Conservation (phyloP, 208 protist genomes). For the Leptomonas pyrrhocoris region DNA sequence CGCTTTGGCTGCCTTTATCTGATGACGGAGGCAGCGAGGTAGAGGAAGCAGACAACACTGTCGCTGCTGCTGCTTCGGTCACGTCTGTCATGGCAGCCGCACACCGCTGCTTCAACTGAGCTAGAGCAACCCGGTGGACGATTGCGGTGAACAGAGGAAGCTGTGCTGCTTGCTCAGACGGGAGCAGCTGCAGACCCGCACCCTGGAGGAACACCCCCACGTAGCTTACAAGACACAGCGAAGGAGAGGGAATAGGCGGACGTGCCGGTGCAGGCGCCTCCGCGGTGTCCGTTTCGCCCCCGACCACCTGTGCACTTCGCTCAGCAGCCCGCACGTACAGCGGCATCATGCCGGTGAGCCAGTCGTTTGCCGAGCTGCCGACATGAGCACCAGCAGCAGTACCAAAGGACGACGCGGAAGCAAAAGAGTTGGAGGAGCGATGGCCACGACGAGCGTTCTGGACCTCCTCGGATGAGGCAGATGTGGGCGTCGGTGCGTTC, state of each 20-base stretch:
- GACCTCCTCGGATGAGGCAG: not conserved
- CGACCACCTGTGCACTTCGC: not conserved
- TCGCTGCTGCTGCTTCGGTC: not conserved
- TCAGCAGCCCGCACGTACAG: slow-evolving; percentile 23
- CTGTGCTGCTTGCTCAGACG: slow-evolving; percentile 21
- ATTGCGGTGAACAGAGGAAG: slow-evolving; percentile 13
- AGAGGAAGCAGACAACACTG: not conserved
- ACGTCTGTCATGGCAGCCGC: not conserved
- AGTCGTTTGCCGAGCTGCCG: slow-evolving; percentile 5
- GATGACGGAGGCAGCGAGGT: not conserved
- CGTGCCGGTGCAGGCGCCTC: not conserved
- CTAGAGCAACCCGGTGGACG: slow-evolving; percentile 9
- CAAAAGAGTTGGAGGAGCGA: not conserved
- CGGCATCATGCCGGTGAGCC: slow-evolving; percentile 32
- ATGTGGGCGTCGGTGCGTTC: not conserved
- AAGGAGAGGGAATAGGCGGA: slow-evolving; percentile 7
- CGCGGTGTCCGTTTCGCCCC: not conserved
- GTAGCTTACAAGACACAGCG: slow-evolving; percentile 33
- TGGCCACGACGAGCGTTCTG: slow-evolving; percentile 12
- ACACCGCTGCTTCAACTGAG: not conserved
- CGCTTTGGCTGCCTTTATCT: not conserved
- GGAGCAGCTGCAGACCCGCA: slow-evolving; percentile 26
- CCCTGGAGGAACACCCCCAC: slow-evolving; percentile 26
- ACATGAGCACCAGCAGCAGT: not conserved
- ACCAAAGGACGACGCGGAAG: not conserved